Percentiles rank a stretch among this genome's conserved stretches.
These are phyloP conservation scores for Saccharomyces mikatae DNA, from an alignment of 805 yeast genomes.

Conservation along the genomic window DNA sequence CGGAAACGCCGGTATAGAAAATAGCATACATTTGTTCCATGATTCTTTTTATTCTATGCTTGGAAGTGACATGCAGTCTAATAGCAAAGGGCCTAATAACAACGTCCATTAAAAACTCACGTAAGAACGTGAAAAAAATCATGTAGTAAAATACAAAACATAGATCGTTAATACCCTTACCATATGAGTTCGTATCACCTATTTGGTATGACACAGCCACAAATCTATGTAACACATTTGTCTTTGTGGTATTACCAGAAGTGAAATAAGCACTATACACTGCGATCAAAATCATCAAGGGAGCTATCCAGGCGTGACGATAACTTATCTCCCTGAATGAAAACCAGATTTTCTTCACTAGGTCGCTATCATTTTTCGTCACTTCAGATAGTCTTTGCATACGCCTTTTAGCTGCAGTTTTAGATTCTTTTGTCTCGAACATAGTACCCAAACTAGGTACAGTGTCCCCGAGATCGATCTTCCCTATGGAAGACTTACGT, in stretches of 20 bases:
- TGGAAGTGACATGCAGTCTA: slow-evolving; percentile 22
- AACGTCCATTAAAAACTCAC: slow-evolving; percentile 81
- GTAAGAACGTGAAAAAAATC: slow-evolving; percentile 70
- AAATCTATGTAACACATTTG: slow-evolving; percentile 51
- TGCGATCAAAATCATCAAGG: slow-evolving; percentile 38
- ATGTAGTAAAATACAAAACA: slow-evolving; percentile 67
- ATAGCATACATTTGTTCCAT: slow-evolving; percentile 82
- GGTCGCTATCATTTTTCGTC: slow-evolving; percentile 37
- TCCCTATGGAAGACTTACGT: slow-evolving; percentile 63
- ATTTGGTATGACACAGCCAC: slow-evolving; percentile 52
- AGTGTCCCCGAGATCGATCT: slow-evolving; percentile 61
- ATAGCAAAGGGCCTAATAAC: slow-evolving; percentile 63
- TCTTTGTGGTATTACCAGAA: slow-evolving; percentile 44
- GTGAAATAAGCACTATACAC: slow-evolving; percentile 36
- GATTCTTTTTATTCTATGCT: slow-evolving; percentile 55
- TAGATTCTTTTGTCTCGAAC: slow-evolving; percentile 38
- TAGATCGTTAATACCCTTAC: slow-evolving; percentile 74
- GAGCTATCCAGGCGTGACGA: slow-evolving; percentile 57
- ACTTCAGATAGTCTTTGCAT: slow-evolving; percentile 24
- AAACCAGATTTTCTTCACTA: slow-evolving; percentile 43
- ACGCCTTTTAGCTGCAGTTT: slow-evolving; percentile 29
- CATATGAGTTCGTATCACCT: slow-evolving; percentile 54
- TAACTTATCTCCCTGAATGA: slow-evolving; percentile 45
- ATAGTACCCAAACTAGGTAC: slow-evolving; percentile 60
- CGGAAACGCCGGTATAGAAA: slow-evolving; percentile 62